Evolutionary conservation across 2,329 filamentous ascomycete genomes (phyloP).

Genomic region (Exophiala lecanii-corni): DNA sequence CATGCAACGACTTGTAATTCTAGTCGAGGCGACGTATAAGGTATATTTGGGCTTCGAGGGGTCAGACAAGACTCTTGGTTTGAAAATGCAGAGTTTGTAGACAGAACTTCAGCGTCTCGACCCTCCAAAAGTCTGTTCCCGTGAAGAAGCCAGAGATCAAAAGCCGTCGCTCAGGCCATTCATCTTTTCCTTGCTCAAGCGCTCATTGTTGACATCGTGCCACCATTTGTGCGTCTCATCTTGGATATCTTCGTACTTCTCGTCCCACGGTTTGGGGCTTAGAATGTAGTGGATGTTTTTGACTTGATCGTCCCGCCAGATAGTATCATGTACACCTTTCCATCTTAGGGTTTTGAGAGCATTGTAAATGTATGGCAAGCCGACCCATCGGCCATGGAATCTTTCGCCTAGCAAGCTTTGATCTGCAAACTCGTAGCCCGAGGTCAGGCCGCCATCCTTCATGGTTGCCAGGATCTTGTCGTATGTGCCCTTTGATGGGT

Average conservation of each 20-base stretch:
- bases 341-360: slow-evolving; percentile 56
- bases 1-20: too few species aligned
- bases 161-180: slow-evolving; percentile 50
- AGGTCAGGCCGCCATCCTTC: slow-evolving; percentile 33
- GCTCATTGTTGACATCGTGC: slow-evolving; percentile 49
- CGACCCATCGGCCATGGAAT: slow-evolving; percentile 55
- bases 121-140: slow-evolving; percentile 1
- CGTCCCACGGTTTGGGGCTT: slow-evolving; percentile 61
- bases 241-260: slow-evolving; percentile 35
- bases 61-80: too few species aligned
- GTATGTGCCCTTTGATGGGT: slow-evolving; percentile 51
- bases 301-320: slow-evolving; percentile 57
- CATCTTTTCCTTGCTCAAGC: slow-evolving; percentile 45
- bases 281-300: slow-evolving; percentile 62
- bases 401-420: slow-evolving; percentile 56
- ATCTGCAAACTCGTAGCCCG: slow-evolving; percentile 56
- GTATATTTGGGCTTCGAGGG: too few species aligned
- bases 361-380: slow-evolving; percentile 58
- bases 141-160: too few species aligned
- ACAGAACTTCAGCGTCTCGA: too few species aligned
- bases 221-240: slow-evolving; percentile 55
- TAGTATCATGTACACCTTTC: slow-evolving; percentile 42
- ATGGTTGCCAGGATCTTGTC: slow-evolving; percentile 44
- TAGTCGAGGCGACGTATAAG: too few species aligned
- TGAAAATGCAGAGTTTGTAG: too few species aligned